Evolutionary conservation across 768 basidiomycete species (phyloP), one percentile per base, ranked within the genome.

Genomic region (Floccularia luteovirens): DNA sequence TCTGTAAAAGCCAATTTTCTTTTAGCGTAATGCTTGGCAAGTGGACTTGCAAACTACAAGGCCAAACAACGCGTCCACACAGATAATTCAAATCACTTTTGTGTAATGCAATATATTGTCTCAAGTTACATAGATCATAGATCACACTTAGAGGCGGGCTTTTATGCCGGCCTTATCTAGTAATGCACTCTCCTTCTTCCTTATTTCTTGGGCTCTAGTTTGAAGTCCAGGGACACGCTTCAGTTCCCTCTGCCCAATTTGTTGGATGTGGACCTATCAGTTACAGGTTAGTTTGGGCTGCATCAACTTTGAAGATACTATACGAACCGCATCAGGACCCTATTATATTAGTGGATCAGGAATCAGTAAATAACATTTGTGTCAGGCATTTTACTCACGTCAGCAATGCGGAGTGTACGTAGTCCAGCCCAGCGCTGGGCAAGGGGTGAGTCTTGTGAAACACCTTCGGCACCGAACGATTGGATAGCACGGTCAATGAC

Each of bases 401-500:
- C 89, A 41, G 89, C 89, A 50, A 90, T 72, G 22, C 94, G 79
- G 17, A 99, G 72, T 0, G 93, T 96, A 39, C 96, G 75, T 48
- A 97, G 57, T 6, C 75, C 74, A 20, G 90, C 86, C 71, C 79
- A 97, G 43, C 74, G 71, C 36, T 60, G 53, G 0, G 94, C 91
- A 24, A 99, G 75, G 16, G 78, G 76, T 24, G 82, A 82, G 51
- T 98, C 94, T 62, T 96, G 90, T 17, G 76, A 87, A 32, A 99
- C 65, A 24, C 96, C 96, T 61, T 97, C 94, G n/a, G 92, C 96
- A 38, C 96, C 96, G 52, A 85, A 91, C 0, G 87, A 70, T 66
- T 99, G 96, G 37, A 98, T 97, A 2, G 91, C 85, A n/a, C 91
- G 82, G 63, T 99, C 96, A 27, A 98, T 72, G 33, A 99, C 85